Percentiles rank a stretch among this genome's conserved stretches.
phyloP scores from a whole-genome alignment of 306 rosid genomes.

The Quercus cerris region DNA sequence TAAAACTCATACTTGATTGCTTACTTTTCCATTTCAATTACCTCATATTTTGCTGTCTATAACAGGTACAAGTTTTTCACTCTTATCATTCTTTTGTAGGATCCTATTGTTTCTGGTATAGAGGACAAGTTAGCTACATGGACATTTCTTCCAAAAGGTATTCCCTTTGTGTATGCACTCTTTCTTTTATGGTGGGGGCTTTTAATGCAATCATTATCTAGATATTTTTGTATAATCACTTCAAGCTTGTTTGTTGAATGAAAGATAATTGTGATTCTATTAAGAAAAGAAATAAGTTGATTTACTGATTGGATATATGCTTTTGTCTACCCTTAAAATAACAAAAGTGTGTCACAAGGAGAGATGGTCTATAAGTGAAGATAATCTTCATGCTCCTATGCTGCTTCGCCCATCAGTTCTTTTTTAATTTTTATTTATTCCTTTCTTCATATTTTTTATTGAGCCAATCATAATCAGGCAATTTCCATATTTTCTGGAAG shows the following conservation, averaged over 20 bases:
- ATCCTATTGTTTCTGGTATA: constrained; percentile 82
- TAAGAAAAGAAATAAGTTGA: not conserved
- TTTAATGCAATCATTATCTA: not conserved
- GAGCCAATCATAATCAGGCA: not conserved
- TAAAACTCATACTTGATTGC: not conserved
- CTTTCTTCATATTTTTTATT: not conserved
- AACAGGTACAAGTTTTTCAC: constrained; percentile 14
- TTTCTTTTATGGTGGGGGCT: not conserved
- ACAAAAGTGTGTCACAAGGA: not conserved
- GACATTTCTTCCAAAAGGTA: constrained; percentile 99
- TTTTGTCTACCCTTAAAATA: not conserved
- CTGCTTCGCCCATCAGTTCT: not conserved
- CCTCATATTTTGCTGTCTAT: not conserved
- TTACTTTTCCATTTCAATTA: not conserved
- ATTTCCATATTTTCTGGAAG: not conserved
- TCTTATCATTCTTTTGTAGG: constrained; percentile 46
- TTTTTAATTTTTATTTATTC: not conserved
- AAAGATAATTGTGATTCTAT: not conserved
- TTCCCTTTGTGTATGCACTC: constrained; percentile 3
- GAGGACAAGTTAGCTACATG: constrained; percentile 93
- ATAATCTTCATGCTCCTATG: not conserved
- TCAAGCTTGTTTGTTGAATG: not conserved
- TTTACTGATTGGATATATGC: not conserved
- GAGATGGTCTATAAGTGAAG: not conserved
- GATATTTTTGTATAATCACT: not conserved